A percentile compares a stretch with the other conserved stretches of the same genome.
phyloP scores from a whole-genome alignment of 2,329 filamentous ascomycete genomes.

The Chaetomiaceae sp. region DNA sequence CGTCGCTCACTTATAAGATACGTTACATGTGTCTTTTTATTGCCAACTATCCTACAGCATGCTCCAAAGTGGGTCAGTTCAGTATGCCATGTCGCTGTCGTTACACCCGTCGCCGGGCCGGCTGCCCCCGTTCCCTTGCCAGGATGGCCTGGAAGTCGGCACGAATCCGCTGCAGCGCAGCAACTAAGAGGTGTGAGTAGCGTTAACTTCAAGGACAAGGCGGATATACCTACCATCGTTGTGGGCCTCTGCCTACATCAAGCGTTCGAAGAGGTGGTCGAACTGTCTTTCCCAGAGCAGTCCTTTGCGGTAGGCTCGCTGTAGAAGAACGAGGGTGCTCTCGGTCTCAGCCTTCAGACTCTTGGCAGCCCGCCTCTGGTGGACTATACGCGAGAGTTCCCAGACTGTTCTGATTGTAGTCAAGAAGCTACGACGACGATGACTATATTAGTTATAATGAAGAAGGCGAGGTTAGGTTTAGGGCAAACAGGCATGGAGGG shows the following conservation, averaged over 20 bases:
- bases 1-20: too few species aligned
- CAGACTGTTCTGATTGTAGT: slow-evolving; percentile 3
- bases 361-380: slow-evolving; percentile 6
- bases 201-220: neutral
- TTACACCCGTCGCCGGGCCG: neutral
- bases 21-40: too few species aligned
- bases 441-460: slow-evolving; percentile 4
- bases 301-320: slow-evolving; percentile 7
- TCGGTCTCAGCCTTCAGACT: slow-evolving; percentile 4
- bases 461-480: slow-evolving; percentile 1
- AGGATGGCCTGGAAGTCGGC: slow-evolving; percentile 4
- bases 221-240: slow-evolving; percentile 4
- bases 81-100: slow-evolving; percentile 1
- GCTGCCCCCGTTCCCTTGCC: neutral
- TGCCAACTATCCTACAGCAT: slow-evolving; percentile 5
- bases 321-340: slow-evolving; percentile 7
- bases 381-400: slow-evolving; percentile 9
- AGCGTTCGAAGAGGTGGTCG: slow-evolving; percentile 8
- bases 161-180: neutral
- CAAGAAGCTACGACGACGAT: slow-evolving; percentile 8
- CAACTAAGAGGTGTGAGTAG: slow-evolving; percentile 6
- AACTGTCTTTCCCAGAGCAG: slow-evolving; percentile 9
- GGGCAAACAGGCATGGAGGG: slow-evolving; percentile 1
- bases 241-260: slow-evolving; percentile 4
- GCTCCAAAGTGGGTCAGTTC: neutral